phyloP scores from a whole-genome alignment of 2,329 filamentous ascomycete genomes.

The Dothidotthia symphoricarpi region DNA sequence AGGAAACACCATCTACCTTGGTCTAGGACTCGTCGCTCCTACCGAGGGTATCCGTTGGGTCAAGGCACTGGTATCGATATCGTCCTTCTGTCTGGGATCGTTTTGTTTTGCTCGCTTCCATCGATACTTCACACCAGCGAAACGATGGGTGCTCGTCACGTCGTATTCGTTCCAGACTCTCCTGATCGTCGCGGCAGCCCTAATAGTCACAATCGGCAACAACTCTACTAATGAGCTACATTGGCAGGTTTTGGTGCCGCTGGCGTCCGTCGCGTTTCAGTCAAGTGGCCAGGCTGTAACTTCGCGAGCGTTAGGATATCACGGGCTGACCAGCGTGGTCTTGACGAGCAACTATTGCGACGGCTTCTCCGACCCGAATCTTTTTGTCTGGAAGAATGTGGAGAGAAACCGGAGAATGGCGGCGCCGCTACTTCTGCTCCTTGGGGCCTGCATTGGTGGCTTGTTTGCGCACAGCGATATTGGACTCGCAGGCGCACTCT shows the following conservation, averaged over 20 bases:
- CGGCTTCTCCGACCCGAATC: conserved; percentile 64
- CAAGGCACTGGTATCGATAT: conserved; percentile 69
- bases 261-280: conserved; percentile 72
- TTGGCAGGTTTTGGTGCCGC: conserved; percentile 59
- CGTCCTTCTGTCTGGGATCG: conserved; percentile 69
- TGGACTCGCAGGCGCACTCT: conserved; percentile 54
- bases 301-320: conserved; percentile 67
- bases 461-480: conserved; percentile 53
- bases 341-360: conserved; percentile 82
- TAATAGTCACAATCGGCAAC: conserved; percentile 46
- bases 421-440: conserved; percentile 53
- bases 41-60: conserved; percentile 59
- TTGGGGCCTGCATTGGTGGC: conserved; percentile 57
- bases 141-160: conserved; percentile 62
- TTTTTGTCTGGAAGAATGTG: conserved; percentile 49
- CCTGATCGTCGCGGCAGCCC: conserved; percentile 44
- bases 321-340: conserved; percentile 73
- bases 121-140: conserved; percentile 59
- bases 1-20: conserved; percentile 76
- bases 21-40: conserved; percentile 66
- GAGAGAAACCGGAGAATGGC: conserved; percentile 55
- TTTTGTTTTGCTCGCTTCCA: conserved; percentile 70
- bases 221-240: conserved; percentile 44
- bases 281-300: conserved; percentile 75
- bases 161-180: conserved; percentile 44